A percentile compares a stretch with the other conserved stretches of the same genome.
phyloP scores from a whole-genome alignment of 1,139 yeast species.

The Pichia sp. region DNA sequence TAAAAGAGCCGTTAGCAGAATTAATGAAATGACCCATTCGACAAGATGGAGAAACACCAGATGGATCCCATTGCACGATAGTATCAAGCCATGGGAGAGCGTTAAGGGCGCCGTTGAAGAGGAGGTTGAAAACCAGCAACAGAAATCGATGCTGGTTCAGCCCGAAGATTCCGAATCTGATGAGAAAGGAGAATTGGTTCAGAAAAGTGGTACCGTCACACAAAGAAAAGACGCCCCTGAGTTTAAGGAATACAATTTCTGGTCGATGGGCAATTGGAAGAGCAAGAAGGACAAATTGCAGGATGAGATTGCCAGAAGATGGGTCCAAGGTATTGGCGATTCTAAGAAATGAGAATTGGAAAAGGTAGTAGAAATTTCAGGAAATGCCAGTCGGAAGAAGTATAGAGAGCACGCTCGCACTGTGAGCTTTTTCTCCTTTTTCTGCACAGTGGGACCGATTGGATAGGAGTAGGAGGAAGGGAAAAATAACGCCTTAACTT shows the following conservation, averaged over 20 bases:
- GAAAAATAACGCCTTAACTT: neutral
- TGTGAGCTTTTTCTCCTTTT: neutral
- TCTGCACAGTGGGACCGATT: neutral
- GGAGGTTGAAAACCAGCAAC: constrained; percentile 1
- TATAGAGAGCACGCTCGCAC: neutral
- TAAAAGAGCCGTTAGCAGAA: constrained; percentile 64
- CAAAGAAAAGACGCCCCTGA: constrained; percentile 39
- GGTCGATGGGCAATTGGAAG: constrained; percentile 66
- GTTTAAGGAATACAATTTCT: constrained; percentile 49
- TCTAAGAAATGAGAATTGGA: neutral
- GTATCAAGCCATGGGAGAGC: constrained; percentile 61
- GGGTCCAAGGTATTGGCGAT: constrained; percentile 39
- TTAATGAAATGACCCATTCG: constrained; percentile 63
- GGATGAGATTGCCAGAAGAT: constrained; percentile 48
- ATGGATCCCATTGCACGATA: constrained; percentile 54
- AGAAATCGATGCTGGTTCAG: neutral
- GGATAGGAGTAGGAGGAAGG: neutral
- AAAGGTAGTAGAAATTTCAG: neutral
- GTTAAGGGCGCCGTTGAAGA: neutral
- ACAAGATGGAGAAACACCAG: constrained; percentile 45
- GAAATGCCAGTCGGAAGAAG: too few relatives aligned
- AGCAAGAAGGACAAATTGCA: constrained; percentile 43
- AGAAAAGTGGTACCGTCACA: neutral
- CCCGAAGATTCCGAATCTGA: neutral
- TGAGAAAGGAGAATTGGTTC: neutral